Evolutionary conservation across 257 asterid genomes (phyloP), one percentile per base, ranked within the genome.

Genomic region (Schizonepeta tenuifolia): DNA sequence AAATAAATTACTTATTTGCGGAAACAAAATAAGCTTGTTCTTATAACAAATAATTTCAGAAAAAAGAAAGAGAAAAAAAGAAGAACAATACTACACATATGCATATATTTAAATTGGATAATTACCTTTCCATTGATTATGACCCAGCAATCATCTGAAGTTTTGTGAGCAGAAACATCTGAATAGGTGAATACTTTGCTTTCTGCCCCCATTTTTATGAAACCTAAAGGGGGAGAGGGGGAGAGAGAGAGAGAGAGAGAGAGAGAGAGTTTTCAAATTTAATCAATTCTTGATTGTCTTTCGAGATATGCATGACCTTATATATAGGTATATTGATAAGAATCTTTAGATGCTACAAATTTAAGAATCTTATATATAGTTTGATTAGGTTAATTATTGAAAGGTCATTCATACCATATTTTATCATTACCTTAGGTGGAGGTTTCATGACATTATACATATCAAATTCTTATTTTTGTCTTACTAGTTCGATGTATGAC

Each of bases 121-220:
- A 4, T 8, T 69, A 89, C 96, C 96, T 87, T 87, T 44, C 83
- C 91, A 71, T 87, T 84, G 33, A 89, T 83, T 79, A 89, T 80
- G 40, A 89, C 72, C 94, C 96, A 87, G 20, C 96, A 87, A 72
- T 89, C 92, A 41, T 79, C 75, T 15, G 71, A 43, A 33, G 74
- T 76, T 80, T 81, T 87, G 74, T 89, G 96, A 56, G 86, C 77
- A 14, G 90, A 86, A 72, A 89, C 88, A 14, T 86, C 85, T 40
- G 81, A 70, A 77, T 75, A 81, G 31, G 81, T 75, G 60, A 76
- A 72, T 1, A 66, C 46, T 71, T 80, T 69, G 61, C 63, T 62
- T 69, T 77, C 82, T 58, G 60, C 67, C 22, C 78, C 92, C 92
- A 86, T 88, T 26, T 53, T 24, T 47, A 8, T 49, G 33, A n/a